Evolutionary conservation across 805 yeast species (phyloP).

Genomic region (Candida tibetensis): DNA sequence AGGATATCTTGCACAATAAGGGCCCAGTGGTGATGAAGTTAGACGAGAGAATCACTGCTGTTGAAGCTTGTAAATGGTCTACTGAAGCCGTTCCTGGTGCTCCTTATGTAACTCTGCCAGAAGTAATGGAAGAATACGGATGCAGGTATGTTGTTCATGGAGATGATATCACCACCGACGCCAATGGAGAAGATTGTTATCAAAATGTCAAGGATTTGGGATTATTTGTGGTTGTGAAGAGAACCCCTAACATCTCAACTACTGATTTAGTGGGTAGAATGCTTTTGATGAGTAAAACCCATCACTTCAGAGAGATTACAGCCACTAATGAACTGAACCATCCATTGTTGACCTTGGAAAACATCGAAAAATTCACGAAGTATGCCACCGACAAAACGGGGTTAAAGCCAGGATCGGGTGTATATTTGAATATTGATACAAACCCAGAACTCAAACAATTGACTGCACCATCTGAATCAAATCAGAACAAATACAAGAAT

Average conservation of each 20-base stretch:
- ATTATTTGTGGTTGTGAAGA: slow-evolving; percentile 83
- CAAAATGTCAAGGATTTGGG: slow-evolving; percentile 78
- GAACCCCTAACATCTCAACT: slow-evolving; percentile 92
- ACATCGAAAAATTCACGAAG: slow-evolving; percentile 40
- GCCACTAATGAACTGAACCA: slow-evolving; percentile 21
- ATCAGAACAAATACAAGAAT: slow-evolving; percentile 16
- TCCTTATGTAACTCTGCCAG: slow-evolving; percentile 90
- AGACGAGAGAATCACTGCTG: slow-evolving; percentile 78
- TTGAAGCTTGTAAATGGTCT: slow-evolving; percentile 88
- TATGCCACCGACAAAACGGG: slow-evolving; percentile 72
- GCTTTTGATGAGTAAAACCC: slow-evolving; percentile 58
- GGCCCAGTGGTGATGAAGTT: slow-evolving; percentile 93
- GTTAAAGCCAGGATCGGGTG: slow-evolving; percentile 54
- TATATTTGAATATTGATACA: slow-evolving; percentile 39
- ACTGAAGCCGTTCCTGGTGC: slow-evolving; percentile 69
- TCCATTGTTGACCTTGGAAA: slow-evolving; percentile 31
- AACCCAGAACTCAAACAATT: slow-evolving; percentile 24
- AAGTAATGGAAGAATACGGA: slow-evolving; percentile 65
- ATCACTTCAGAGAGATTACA: slow-evolving; percentile 46
- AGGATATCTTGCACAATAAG: slow-evolving; percentile 75
- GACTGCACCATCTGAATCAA: slow-evolving; percentile 30
- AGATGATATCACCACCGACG: slow-evolving; percentile 96
- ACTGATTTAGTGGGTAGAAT: slow-evolving; percentile 92
- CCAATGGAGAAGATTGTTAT: slow-evolving; percentile 92
- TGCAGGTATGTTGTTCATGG: slow-evolving; percentile 97